phyloP scores from a whole-genome alignment of 2,329 filamentous ascomycete genomes.

The Arthroderma sp. region DNA sequence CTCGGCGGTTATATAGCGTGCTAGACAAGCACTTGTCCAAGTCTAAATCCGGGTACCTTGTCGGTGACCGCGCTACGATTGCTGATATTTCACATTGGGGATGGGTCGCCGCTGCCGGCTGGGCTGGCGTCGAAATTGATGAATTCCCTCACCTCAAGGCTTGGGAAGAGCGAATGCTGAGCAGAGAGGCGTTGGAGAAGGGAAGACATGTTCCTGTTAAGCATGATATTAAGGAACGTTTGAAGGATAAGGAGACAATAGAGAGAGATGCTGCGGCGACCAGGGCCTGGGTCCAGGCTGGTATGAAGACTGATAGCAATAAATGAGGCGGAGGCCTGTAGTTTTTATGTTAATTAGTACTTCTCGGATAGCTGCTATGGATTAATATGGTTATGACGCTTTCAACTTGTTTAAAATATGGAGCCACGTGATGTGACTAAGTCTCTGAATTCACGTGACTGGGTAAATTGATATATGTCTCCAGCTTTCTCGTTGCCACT shows the following conservation, averaged over 20 bases:
- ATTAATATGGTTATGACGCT: background rate
- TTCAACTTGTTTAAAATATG: background rate
- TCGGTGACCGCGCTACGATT: conserved; percentile 34
- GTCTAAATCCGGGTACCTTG: conserved; percentile 38
- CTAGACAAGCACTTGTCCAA: conserved; percentile 55
- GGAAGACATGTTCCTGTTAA: conserved; percentile 58
- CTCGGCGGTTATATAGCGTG: conserved; percentile 65
- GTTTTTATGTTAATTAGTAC: too few relatives aligned
- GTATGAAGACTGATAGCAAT: conserved; percentile 55
- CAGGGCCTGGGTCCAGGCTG: conserved; percentile 53
- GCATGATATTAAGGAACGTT: conserved; percentile 48
- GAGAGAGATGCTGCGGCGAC: conserved; percentile 41
- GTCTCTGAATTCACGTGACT: background rate
- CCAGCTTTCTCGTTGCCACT: too few relatives aligned
- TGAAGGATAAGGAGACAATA: conserved; percentile 43
- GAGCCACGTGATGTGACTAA: background rate
- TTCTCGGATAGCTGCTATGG: too few relatives aligned
- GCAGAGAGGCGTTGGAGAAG: conserved; percentile 59
- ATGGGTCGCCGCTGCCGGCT: conserved; percentile 52
- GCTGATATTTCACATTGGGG: conserved; percentile 73
- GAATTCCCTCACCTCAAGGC: conserved; percentile 64
- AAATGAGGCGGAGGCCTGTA: conserved; percentile 19
- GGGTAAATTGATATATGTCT: too few relatives aligned
- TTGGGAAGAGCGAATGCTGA: conserved; percentile 61
- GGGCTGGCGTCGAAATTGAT: conserved; percentile 54